phyloP scores from a whole-genome alignment of 2,329 filamentous ascomycete genomes.

The Fusarium palustre region DNA sequence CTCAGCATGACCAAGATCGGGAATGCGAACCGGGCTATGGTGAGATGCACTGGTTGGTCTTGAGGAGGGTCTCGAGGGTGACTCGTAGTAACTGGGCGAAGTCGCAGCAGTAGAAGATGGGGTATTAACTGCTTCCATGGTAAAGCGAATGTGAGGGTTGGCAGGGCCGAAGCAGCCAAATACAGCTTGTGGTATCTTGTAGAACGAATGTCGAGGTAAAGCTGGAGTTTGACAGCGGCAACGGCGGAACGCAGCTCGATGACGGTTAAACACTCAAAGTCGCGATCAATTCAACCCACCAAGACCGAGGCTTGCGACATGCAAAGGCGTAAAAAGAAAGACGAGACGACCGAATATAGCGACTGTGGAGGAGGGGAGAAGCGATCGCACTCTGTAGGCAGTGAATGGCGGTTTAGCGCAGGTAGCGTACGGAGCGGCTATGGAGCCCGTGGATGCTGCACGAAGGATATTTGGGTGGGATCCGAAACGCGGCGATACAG shows the following conservation, averaged over 20 bases:
- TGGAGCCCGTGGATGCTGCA: conserved; percentile 24
- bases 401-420: conserved; percentile 31
- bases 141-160: conserved; percentile 30
- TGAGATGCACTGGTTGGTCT: conserved; percentile 41
- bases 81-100: conserved; percentile 44
- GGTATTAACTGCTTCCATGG: conserved; percentile 53
- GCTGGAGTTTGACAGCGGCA: conserved; percentile 15
- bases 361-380: conserved; percentile 32
- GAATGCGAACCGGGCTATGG: conserved; percentile 54
- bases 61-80: conserved; percentile 25
- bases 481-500: conserved; percentile 40
- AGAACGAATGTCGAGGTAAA: conserved; percentile 20
- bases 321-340: conserved; percentile 9
- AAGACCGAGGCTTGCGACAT: conserved; percentile 19
- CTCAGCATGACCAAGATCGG: conserved; percentile 46
- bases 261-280: conserved; percentile 10
- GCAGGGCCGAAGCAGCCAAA: conserved; percentile 35
- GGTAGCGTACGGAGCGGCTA: conserved; percentile 11
- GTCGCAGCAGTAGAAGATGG: conserved; percentile 51
- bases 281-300: not conserved
- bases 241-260: conserved; percentile 4
- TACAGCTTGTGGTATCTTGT: conserved; percentile 13
- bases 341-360: conserved; percentile 13
- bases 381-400: conserved; percentile 25
- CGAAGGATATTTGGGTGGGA: conserved; percentile 38